Base-by-base conservation (phyloP, 495 filamentous ascomycete genomes). In the Penicillium lagena region DNA sequence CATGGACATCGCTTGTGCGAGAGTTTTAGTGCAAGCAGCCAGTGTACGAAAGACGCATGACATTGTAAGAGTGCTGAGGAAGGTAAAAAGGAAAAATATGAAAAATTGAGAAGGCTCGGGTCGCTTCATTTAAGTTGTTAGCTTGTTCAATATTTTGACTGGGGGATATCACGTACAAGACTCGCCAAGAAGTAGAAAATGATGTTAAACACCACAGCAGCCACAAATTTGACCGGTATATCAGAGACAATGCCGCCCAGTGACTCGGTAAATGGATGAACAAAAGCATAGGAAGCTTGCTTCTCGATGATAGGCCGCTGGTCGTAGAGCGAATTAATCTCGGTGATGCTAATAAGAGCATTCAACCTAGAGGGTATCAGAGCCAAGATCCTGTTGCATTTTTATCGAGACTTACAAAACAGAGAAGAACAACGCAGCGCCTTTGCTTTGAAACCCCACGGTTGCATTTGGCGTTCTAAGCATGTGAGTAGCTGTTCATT, bases 371-470 rank as follows among this genome's bases (percentile, higher is more conserved):
- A 37, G 27, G 49, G 47, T 1, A 49, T 70, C 65, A 54, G 53
- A 22, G 48, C 22, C n/a, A 7, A 22, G 9, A 17, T 30, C 27
- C 14, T 10, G 27, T 17, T 10, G 2, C 2, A 2, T 71, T 70
- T 5, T 62, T 60, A 43, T 68, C 56, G 11, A 66, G 61, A 63
- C 90, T 86, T 69, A 93, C 50, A 95, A 70, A 48, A 93, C 82
- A 41, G 89, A 85, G 55, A 96, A 96, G 77, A 95, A 97, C 15
- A 96, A 69, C 8, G 93, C 75, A 43, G 87, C 86, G 13, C 87
- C 89, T 49, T 87, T 80, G 53, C 80, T 79, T 69, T 82, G 95
- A 64, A 96, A 93, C 4, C 65, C 80, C 74, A 47, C 67, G 49
- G 42, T 83, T 79, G 50, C 76, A 70, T 39, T 67, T 22, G 78